Percentiles rank a stretch among this genome's conserved stretches.
Evolutionary conservation across 139 green algal species (phyloP).

Genomic region (Asterochloris sp.): DNA sequence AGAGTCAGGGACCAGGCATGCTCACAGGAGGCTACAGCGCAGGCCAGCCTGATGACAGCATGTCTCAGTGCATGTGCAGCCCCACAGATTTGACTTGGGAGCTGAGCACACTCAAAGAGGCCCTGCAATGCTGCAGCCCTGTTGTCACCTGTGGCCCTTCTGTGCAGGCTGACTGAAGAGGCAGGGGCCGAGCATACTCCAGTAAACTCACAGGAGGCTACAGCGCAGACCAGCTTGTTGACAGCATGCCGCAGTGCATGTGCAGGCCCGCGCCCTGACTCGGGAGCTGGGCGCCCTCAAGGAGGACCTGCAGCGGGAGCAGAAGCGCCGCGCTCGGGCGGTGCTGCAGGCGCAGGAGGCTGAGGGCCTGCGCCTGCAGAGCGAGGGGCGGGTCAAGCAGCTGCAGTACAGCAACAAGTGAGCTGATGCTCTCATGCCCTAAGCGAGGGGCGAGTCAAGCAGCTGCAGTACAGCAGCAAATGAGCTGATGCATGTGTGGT

Average conservation of each 20-base stretch:
- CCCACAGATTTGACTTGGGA: slow-evolving; percentile 50
- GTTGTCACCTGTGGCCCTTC: too few species aligned
- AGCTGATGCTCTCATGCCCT: background rate
- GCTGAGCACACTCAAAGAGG: slow-evolving; percentile 49
- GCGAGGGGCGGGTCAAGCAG: slow-evolving; percentile 18
- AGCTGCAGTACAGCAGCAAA: background rate
- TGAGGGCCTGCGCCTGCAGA: slow-evolving; percentile 16
- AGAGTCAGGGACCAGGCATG: too few species aligned
- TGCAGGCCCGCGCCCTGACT: slow-evolving; percentile 44
- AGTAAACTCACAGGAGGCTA: background rate
- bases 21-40: background rate
- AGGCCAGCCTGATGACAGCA: too few species aligned
- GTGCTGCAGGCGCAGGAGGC: slow-evolving; percentile 31
- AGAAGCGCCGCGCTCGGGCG: slow-evolving; percentile 43
- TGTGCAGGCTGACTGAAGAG: too few species aligned
- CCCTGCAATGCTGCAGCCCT: slow-evolving; percentile 20
- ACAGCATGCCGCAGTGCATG: background rate
- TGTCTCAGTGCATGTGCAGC: slow-evolving; percentile 1
- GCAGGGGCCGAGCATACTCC: too few species aligned
- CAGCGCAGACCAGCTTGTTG: background rate
- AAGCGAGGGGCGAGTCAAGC: too few species aligned
- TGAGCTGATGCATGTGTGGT: too few species aligned
- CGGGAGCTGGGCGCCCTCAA: slow-evolving; percentile 52
- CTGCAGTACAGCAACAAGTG: slow-evolving; percentile 52
- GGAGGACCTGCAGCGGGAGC: slow-evolving; percentile 51